Percentiles rank a stretch among this genome's conserved stretches.
phyloP scores from a whole-genome alignment of 331 rosid genomes.

The Dryas integrifolia region DNA sequence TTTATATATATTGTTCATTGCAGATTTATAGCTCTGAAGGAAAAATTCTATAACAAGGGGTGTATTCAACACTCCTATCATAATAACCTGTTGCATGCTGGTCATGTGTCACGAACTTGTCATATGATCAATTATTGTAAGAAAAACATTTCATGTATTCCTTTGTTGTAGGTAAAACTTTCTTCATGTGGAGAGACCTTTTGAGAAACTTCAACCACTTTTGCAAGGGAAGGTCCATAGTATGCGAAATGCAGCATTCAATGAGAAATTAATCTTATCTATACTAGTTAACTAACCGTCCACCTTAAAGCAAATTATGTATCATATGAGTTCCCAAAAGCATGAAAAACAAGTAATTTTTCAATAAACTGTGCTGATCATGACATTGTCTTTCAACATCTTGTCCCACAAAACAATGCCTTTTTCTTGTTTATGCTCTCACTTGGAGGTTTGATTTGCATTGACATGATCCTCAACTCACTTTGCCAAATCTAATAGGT shows the following conservation, averaged over 20 bases:
- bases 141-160: too few species aligned
- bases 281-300: background rate
- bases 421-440: background rate
- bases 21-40: background rate
- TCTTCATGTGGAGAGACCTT: too few species aligned
- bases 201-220: background rate
- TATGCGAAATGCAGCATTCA: too few species aligned
- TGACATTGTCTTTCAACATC: background rate
- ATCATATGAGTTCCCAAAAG: background rate
- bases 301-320: background rate
- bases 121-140: too few species aligned
- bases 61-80: too few species aligned
- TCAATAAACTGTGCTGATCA: background rate
- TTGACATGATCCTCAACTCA: background rate
- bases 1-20: too few species aligned
- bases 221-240: background rate
- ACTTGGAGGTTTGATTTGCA: constrained; percentile 1
- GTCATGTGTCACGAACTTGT: too few species aligned
- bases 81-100: too few species aligned
- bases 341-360: background rate
- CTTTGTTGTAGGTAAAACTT: too few species aligned
- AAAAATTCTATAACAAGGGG: too few species aligned
- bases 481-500: background rate
- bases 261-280: background rate
- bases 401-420: background rate